phyloP scores from a whole-genome alignment of 139 green algal genomes.

The Ettlia oleoabundans region DNA sequence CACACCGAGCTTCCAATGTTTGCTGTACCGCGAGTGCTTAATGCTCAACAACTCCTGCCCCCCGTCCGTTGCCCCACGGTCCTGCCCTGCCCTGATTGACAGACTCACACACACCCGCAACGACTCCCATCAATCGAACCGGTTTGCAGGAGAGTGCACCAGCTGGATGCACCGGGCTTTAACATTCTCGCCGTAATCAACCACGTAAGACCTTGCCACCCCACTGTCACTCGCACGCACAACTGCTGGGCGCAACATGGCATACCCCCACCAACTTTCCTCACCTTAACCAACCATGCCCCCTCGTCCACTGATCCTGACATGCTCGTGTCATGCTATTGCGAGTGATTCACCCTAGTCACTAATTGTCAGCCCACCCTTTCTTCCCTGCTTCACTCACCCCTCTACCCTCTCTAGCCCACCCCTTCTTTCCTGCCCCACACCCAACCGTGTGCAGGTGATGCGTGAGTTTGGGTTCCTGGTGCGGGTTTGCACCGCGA shows the following conservation, averaged over 20 bases:
- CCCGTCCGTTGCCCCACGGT: too few species aligned
- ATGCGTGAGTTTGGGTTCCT: constrained; percentile 51
- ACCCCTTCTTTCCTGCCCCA: background rate
- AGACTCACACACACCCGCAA: too few species aligned
- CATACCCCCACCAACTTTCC: too few species aligned
- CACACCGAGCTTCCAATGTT: background rate
- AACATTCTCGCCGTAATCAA: constrained; percentile 54
- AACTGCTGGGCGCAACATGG: too few species aligned
- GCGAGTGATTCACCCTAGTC: too few species aligned
- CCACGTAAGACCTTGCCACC: background rate
- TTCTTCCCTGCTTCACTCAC: background rate
- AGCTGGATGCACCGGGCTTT: constrained; percentile 58
- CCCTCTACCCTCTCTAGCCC: background rate
- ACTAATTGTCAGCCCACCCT: background rate
- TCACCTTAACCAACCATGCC: too few species aligned
- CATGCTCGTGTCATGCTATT: too few species aligned
- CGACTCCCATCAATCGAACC: too few species aligned
- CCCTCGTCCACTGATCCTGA: too few species aligned
- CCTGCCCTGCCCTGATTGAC: too few species aligned
- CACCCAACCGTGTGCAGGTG: constrained; percentile 31
- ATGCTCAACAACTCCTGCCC: too few species aligned
- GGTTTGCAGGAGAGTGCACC: constrained; percentile 54
- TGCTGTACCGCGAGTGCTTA: too few species aligned
- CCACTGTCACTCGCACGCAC: background rate
- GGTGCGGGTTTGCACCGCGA: constrained; percentile 61